Evolutionary conservation across 2,329 filamentous ascomycete species (phyloP).

Genomic region (Ophiostoma himal-ulmi): DNA sequence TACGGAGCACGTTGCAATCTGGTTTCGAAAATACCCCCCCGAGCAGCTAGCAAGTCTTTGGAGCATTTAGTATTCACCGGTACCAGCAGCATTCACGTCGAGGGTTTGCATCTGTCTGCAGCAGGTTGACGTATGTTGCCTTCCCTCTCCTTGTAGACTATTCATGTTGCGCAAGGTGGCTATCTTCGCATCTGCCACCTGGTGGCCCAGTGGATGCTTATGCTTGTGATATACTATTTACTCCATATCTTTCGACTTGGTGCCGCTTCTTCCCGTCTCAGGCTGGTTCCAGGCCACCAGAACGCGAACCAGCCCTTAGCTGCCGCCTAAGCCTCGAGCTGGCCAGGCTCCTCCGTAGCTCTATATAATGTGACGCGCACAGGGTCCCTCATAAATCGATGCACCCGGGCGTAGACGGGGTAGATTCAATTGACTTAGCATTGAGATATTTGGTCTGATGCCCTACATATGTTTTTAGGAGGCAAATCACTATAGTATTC

Average conservation of each 20-base stretch:
- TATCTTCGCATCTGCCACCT: background rate
- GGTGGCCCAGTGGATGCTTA: background rate
- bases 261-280: background rate
- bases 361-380: background rate
- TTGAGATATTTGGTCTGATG: background rate
- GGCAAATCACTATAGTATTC: background rate
- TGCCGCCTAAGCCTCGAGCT: background rate
- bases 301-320: background rate
- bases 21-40: too few relatives aligned
- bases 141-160: too few relatives aligned
- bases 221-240: background rate
- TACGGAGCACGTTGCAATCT: background rate
- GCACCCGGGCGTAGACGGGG: too few relatives aligned
- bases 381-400: background rate
- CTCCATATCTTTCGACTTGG: constrained; percentile 5
- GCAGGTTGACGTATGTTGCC: too few relatives aligned
- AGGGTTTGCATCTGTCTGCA: too few relatives aligned
- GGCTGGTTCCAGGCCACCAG: background rate
- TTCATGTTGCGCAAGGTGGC: too few relatives aligned
- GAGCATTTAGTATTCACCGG: too few relatives aligned
- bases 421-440: background rate
- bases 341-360: background rate
- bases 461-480: background rate
- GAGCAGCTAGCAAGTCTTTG: too few relatives aligned
- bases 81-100: too few relatives aligned